phyloP scores from a whole-genome alignment of 805 yeast species.

The Hanseniaspora singularis region DNA sequence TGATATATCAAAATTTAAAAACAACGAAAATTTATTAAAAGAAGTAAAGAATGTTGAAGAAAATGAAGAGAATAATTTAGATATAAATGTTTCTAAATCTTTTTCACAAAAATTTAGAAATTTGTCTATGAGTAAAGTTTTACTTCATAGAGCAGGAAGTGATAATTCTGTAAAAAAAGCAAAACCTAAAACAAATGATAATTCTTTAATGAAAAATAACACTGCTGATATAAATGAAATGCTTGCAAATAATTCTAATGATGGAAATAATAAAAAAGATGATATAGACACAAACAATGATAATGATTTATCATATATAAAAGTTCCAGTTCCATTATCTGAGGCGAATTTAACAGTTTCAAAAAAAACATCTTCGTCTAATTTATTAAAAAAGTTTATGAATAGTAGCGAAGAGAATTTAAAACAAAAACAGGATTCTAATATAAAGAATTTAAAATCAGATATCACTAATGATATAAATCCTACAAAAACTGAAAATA shows the following conservation, averaged over 20 bases:
- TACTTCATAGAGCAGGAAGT: background rate
- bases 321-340: too few species aligned
- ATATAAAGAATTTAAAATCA: background rate
- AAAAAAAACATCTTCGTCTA: background rate
- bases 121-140: slow-evolving; percentile 9
- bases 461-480: background rate
- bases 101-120: slow-evolving; percentile 1
- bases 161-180: background rate
- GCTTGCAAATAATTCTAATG: too few species aligned
- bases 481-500: background rate
- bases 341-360: too few species aligned
- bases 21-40: background rate
- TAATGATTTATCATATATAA: too few species aligned
- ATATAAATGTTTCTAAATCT: background rate
- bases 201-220: background rate
- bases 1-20: too few species aligned
- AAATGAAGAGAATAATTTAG: background rate
- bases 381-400: background rate
- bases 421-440: too few species aligned
- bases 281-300: too few species aligned
- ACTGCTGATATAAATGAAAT: slow-evolving; percentile 5
- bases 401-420: too few species aligned
- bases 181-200: background rate
- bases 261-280: too few species aligned
- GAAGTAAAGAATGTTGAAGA: background rate